Evolutionary conservation across 1,284 basidiomycete genomes (phyloP), one percentile per base, ranked within the genome.

Genomic region (Schizophyllum commune): DNA sequence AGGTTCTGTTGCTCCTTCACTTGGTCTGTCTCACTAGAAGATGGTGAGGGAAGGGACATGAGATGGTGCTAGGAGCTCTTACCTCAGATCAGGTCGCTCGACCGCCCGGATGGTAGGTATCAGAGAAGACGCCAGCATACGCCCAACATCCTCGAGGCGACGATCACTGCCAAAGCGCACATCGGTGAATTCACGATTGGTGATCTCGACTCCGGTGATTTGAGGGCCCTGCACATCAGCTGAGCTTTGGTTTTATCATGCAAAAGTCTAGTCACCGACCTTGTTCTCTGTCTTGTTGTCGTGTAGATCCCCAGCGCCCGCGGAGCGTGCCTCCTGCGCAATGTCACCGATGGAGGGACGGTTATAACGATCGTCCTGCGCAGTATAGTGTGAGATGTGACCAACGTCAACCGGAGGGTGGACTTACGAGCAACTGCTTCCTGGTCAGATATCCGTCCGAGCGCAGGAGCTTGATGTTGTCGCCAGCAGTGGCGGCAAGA

Each of bases 141-240:
- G 82, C 19, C 89, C 88, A 8, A 94, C 92, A 70, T 97, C 94
- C 58, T 94, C 89, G 21, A 96, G 69, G 22, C 94, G 81, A 47
- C 89, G 82, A 74, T 97, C 94, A 65, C 92, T 85, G 4, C 91
- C 90, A 65, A 96, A 96, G 5, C 94, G 83, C 59, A 94, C 89
- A 61, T 86, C 85, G 0, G 89, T 86, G 70, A 92, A 91, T 56
- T 89, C 88, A 58, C 86, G 82, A 54, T 86, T 71, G 58, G 84
- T 83, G 5, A 91, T 74, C 63, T 92, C 90, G 7, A 89, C 85
- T 0, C 89, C 89, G 11, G 88, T 81, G 5, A 83, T 77, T 5
- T 75, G 73, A 61, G 83, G 79, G 0, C 83, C 71, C 67, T 87
- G 84, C 55, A 82, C 84, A 5, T 74, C 69, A 34, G 80, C 81